Evolutionary conservation across 768 basidiomycete genomes (phyloP).

Genomic region (Phlebiopsis gigantea): DNA sequence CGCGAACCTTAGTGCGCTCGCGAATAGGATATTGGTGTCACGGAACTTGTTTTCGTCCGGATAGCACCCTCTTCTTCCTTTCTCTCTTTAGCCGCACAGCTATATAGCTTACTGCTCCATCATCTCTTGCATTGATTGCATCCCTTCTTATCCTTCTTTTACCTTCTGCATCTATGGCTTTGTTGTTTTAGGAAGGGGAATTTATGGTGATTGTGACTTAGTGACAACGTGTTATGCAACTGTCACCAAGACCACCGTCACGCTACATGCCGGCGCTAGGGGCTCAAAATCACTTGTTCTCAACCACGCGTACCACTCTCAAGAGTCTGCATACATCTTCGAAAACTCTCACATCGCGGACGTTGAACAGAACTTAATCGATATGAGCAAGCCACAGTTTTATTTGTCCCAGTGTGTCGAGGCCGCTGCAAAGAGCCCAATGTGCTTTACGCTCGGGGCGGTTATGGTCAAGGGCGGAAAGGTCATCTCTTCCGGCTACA

Average conservation of each 20-base stretch:
- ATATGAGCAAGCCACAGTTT: constrained; percentile 45
- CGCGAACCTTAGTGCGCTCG: constrained; percentile 83
- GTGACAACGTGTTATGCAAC: neutral
- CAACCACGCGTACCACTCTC: neutral
- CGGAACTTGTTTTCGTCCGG: constrained; percentile 26
- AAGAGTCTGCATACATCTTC: neutral
- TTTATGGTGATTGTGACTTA: neutral
- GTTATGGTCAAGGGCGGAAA: constrained; percentile 52
- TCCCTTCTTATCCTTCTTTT: neutral
- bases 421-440: constrained; percentile 45
- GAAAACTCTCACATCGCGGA: neutral
- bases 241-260: neutral
- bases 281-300: too few species aligned
- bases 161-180: neutral
- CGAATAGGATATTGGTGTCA: constrained; percentile 78
- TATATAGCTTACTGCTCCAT: neutral
- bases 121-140: neutral
- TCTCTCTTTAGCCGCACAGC: neutral
- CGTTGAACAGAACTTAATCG: neutral
- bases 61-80: neutral
- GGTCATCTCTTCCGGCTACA: constrained; percentile 45
- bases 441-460: constrained; percentile 44
- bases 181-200: neutral
- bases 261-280: neutral
- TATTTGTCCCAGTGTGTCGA: constrained; percentile 46